Evolutionary conservation across 179 eudicot genomes (phyloP).

Genomic region (Spinacia oleracea): DNA sequence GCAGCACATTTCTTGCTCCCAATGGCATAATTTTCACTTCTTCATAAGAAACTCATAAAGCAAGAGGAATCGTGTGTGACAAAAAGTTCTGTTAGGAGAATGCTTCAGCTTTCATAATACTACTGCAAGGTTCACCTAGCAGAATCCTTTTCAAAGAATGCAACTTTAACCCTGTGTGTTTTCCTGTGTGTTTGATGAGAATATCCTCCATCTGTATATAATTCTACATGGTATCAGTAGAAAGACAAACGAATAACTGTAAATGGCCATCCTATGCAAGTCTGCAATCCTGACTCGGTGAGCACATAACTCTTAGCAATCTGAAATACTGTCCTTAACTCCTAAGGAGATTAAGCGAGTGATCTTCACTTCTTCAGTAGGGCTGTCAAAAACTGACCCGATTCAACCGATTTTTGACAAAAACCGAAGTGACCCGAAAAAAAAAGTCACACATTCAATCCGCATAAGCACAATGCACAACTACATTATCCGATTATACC

Average conservation of each 20-base stretch:
- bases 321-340: background rate
- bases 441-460: no score
- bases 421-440: no score
- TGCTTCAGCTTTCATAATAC: background rate
- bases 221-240: background rate
- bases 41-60: background rate
- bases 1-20: background rate
- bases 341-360: background rate
- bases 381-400: no score
- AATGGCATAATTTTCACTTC: background rate
- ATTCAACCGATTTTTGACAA: no score
- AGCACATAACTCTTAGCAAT: background rate
- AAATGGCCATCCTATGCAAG: background rate
- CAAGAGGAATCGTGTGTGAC: background rate
- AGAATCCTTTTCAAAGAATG: background rate
- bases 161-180: background rate
- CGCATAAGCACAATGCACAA: no score
- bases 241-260: background rate
- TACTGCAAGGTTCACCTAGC: background rate
- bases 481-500: no score
- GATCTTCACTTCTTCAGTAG: background rate
- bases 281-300: background rate
- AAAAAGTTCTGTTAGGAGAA: background rate
- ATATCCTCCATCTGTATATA: background rate
- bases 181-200: background rate